A percentile compares a stretch with the other conserved stretches of the same genome.
Evolutionary conservation across 2,329 filamentous ascomycete genomes (phyloP).

Genomic region (Geoglossum cookeanum): DNA sequence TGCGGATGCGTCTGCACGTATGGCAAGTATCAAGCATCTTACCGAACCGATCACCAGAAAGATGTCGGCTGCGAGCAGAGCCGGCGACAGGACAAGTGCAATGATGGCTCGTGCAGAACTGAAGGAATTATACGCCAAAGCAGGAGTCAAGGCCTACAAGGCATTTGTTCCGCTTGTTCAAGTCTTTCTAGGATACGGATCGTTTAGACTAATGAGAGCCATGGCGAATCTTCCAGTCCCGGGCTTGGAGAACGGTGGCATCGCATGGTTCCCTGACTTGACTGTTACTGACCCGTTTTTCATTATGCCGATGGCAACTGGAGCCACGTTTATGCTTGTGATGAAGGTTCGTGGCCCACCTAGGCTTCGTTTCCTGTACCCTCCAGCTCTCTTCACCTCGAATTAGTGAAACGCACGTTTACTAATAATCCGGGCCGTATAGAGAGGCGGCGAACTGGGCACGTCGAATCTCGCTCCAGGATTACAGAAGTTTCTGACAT

Average conservation of each 20-base stretch:
- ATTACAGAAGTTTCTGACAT: slow-evolving; percentile 23
- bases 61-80: slow-evolving; percentile 26
- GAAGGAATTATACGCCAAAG: slow-evolving; percentile 28
- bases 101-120: slow-evolving; percentile 31
- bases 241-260: slow-evolving; percentile 48
- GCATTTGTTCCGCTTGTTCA: slow-evolving; percentile 39
- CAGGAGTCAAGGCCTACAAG: slow-evolving; percentile 34
- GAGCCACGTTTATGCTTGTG: slow-evolving; percentile 35
- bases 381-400: background rate
- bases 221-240: slow-evolving; percentile 71
- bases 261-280: slow-evolving; percentile 64
- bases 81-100: slow-evolving; percentile 28
- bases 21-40: slow-evolving; percentile 40
- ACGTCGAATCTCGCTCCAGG: slow-evolving; percentile 16
- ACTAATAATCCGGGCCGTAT: background rate
- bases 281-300: slow-evolving; percentile 59
- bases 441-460: slow-evolving; percentile 26
- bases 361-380: background rate
- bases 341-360: slow-evolving; percentile 31
- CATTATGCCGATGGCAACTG: slow-evolving; percentile 46
- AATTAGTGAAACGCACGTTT: background rate
- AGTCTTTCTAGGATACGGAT: slow-evolving; percentile 57
- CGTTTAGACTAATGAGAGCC: slow-evolving; percentile 55
- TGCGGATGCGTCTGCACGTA: slow-evolving; percentile 41
- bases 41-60: slow-evolving; percentile 36